Base-by-base conservation (phyloP, 768 basidiomycete genomes). In the Leccinum truebloodii region DNA sequence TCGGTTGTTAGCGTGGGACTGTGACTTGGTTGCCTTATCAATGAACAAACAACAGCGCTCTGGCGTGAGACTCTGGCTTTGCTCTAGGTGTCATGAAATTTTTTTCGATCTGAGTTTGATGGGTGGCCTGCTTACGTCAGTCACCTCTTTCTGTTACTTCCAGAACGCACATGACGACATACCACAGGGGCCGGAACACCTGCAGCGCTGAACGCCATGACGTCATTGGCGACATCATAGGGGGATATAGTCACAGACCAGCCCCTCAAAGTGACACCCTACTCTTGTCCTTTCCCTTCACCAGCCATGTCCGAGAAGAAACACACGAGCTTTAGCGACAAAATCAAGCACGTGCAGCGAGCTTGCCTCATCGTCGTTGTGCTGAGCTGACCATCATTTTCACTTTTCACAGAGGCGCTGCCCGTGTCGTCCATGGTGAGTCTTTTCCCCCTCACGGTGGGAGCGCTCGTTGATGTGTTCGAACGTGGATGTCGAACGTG, bases 401-500 rank as follows among this genome's bases (percentile, higher is more conserved):
- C 2, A 57, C 56, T 28, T 37, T 3, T 1, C 1, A 57, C 56
- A 79, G 80, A 59, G 77, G 79, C 6, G 76, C 70, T 3, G 63
- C 61, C 3, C 71, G 78, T 58, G 64, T 77, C 30, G 63, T 77
- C 7, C 79, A 81, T 30, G 78, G 80, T 66, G 0, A 14, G 26
- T 39, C 26, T 59, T 46, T 51, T 46, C 16, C 54, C n/a, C 9
- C 12, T 52, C 9, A 37, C 8, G n/a, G 3, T n/a, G n/a, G 6
- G 10, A 34, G 30, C 55, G 32, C 59, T 69, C 18, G 65, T 44
- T 1, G n/a, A 50, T 3, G 10, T 39, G 37, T 39, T 39, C 6
- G 14, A 39, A 39, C 30, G 56, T 18, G 49, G 37, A n/a, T 24
- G n/a, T n/a, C n/a, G n/a, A n/a, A n/a, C n/a, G n/a, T n/a, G n/a